Conservation (phyloP, 768 basidiomycete genomes). For the Boletus subparvulus region DNA sequence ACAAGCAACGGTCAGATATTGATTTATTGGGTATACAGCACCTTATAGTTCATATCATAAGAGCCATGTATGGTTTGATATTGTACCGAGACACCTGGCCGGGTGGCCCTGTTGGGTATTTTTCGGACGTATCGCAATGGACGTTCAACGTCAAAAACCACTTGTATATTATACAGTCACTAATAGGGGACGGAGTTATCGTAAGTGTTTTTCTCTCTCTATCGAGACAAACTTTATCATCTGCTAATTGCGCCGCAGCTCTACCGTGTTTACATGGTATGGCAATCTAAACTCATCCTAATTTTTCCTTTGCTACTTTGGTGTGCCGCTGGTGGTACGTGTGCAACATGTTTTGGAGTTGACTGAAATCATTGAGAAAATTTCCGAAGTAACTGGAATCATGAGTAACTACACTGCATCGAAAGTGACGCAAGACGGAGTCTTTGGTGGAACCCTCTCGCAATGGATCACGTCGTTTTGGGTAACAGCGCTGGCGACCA, state of each 20-base stretch:
- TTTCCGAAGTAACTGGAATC: background rate
- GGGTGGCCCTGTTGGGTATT: background rate
- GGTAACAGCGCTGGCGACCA: constrained; percentile 15
- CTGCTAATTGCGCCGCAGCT: background rate
- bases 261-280: background rate
- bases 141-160: background rate
- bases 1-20: background rate
- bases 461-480: constrained; percentile 37
- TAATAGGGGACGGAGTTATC: background rate
- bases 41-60: background rate
- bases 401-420: too few species aligned
- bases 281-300: background rate
- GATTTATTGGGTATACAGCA: background rate
- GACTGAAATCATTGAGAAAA: background rate
- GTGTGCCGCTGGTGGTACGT: background rate
- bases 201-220: background rate
- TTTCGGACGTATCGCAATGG: background rate
- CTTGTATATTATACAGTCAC: background rate
- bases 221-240: background rate
- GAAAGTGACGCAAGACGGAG: background rate
- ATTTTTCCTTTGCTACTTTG: background rate
- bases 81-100: background rate
- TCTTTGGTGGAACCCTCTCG: constrained; percentile 23
- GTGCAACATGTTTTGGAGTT: background rate
- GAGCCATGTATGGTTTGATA: background rate